Evolutionary conservation across 2,329 filamentous ascomycete species (phyloP).

Genomic region (Colletotrichum sp.): DNA sequence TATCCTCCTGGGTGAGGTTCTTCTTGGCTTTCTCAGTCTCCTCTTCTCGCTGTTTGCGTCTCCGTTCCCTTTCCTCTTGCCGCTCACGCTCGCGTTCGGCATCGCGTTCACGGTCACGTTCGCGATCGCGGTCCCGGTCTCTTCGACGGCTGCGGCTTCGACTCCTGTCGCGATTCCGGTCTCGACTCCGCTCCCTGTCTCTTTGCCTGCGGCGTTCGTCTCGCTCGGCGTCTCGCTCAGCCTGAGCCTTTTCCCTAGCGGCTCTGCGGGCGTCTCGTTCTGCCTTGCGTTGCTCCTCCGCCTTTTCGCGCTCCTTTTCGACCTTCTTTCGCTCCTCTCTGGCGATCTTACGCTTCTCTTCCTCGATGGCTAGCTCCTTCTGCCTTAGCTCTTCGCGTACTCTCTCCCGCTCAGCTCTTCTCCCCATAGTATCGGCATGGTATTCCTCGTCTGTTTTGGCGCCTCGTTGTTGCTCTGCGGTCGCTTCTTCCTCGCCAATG

Average conservation of each 20-base stretch:
- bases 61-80: conserved; percentile 31
- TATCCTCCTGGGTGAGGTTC: conserved; percentile 62
- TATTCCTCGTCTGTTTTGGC: conserved; percentile 78
- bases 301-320: conserved; percentile 53
- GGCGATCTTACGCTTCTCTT: conserved; percentile 64
- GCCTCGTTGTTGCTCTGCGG: conserved; percentile 67
- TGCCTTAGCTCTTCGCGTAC: conserved; percentile 64
- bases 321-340: conserved; percentile 59
- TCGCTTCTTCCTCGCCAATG: conserved; percentile 72
- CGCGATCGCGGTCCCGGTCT: conserved; percentile 31
- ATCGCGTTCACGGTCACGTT: conserved; percentile 34
- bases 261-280: conserved; percentile 54
- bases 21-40: conserved; percentile 54
- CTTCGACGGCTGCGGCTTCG: conserved; percentile 16
- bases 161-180: conserved; percentile 34
- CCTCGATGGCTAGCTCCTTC: conserved; percentile 65
- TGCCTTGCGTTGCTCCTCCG: conserved; percentile 53
- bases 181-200: conserved; percentile 45
- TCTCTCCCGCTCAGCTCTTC: conserved; percentile 64
- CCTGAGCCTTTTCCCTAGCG: conserved; percentile 43
- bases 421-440: conserved; percentile 66
- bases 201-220: conserved; percentile 54
- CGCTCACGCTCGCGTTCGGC: conserved; percentile 32
- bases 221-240: conserved; percentile 56
- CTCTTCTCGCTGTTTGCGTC: conserved; percentile 40